Evolutionary conservation across 805 yeast species (phyloP), one percentile per base, ranked within the genome.

Genomic region (Limtongia smithiae): DNA sequence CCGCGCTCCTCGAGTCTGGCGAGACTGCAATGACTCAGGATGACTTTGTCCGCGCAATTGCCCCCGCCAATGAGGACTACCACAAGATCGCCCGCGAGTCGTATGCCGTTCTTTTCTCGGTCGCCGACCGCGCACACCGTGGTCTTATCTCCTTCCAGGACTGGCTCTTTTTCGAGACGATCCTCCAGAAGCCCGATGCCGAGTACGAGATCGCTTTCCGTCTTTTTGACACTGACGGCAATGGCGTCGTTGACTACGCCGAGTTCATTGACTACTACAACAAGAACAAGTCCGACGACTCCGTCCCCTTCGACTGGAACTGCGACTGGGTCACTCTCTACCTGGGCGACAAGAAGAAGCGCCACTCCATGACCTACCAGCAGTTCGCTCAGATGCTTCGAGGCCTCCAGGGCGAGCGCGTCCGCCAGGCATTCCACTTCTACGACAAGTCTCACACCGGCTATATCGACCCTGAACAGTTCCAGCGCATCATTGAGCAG

Each of bases 111-210:
- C 79, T 91, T 41, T 91, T 85, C 64, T 72, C 84, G 48, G 80
- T 88, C 24, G 87, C 95, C 14, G 97, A 91, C 68, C 78, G 78
- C 50, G 73, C 75, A 34, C 72, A 75, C 48, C 78, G 79, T 57
- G 97, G 96, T 6, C 81, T 74, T 51, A 73, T 87, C 42, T 74
- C 78, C 24, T 71, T 81, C 42, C 65, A 71, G 22, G 96, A 91
- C 64, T 91, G 95, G 84, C 69, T 78, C 43, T 75, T 76, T 37
- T 85, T 91, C 64, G 81, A 85, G 60, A 73, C 76, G 52, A 58
- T 76, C 37, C 67, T 80, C 45, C 74, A 73, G 54, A 73, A 77
- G 53, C 72, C 80, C 37, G 80, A 79, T 32, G 81, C 80, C 50
- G 81, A 78, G 63, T 68, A 74, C 67, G 72, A 71, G 58, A 74